Evolutionary conservation across 371 early-diverging fungal species (phyloP), one percentile per base, ranked within the genome.

Genomic region (Mortierella sp.): DNA sequence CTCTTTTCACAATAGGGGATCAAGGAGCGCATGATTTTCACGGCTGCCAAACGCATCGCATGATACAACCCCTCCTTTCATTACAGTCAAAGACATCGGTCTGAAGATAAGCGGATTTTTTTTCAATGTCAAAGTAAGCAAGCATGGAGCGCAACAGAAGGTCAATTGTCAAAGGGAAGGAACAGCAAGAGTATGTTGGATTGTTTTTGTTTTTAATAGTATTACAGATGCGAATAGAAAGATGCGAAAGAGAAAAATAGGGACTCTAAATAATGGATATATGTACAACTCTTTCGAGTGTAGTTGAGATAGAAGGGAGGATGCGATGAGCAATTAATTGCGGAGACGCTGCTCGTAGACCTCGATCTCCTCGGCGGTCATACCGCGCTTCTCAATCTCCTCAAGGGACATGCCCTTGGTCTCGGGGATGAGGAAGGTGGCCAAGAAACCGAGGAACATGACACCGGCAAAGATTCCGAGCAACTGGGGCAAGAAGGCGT

Each of bases 381-480:
- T 82, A 40, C 82, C 82, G n/a, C 82, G 82, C 74, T 92, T 88
- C 83, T 91, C 91, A 82, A 92, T 91, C 81, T 90, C 90, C 72
- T 91, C 90, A 24, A 92, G 87, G 80, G 90, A 89, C 79, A 82
- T 89, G 54, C 91, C 91, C 84, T 90, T 91, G 37, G 90, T 90
- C 73, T 83, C 83, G 34, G 83, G 83, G 64, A 83, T 83, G 72
- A 83, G 80, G 83, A 83, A 83, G 37, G 83, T 83, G 71, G 76
- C 76, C n/a, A 83, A 64, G 76, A 83, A 76, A 77, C 83, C 83
- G 31, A 83, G 80, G 50, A 2, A 40, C 83, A 83, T 83, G 77
- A 83, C 48, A 76, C 84, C 90, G 54, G 95, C 89, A 78, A 95
- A 94, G 78, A 95, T 93, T 80, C 91, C 91, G 73, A 95, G 89